Conservation (phyloP, 352 stramenopile species). For the Globisporangium paroecandrum region DNA sequence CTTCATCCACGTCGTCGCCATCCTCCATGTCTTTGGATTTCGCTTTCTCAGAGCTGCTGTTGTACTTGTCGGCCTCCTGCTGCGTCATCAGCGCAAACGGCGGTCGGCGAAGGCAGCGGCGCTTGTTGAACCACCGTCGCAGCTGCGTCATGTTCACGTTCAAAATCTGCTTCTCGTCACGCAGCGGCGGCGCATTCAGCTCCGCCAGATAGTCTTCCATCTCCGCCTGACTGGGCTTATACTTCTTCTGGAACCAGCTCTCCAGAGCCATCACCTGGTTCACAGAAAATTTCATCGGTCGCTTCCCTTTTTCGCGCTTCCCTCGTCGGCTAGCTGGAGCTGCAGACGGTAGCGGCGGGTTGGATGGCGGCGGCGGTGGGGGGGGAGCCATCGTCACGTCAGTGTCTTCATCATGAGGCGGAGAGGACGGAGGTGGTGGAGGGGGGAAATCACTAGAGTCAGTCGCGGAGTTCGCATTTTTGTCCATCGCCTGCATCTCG, state of each 20-base stretch:
- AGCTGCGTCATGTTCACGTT: conserved; percentile 88
- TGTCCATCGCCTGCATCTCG: conserved; percentile 2
- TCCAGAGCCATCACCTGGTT: conserved; percentile 76
- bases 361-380: conserved; percentile 13
- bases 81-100: conserved; percentile 83
- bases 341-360: conserved; percentile 11
- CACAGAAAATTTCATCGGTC: conserved; percentile 87
- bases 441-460: background rate
- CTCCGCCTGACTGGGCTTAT: conserved; percentile 76
- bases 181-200: conserved; percentile 67
- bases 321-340: conserved; percentile 27
- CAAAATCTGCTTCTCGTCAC: conserved; percentile 71
- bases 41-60: conserved; percentile 35
- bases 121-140: conserved; percentile 84
- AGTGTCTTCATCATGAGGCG: background rate
- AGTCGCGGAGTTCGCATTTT: conserved; percentile 4
- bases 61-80: conserved; percentile 58
- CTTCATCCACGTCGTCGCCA: conserved; percentile 24
- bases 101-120: conserved; percentile 73
- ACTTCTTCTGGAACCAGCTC: conserved; percentile 84
- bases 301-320: conserved; percentile 58
- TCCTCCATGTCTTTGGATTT: conserved; percentile 9
- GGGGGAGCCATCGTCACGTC: conserved; percentile 5
- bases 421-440: conserved; percentile 17
- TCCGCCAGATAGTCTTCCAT: conserved; percentile 74